Conservation (phyloP, 176 grass and related monocot genomes). For the Alopecurus myosuroides region DNA sequence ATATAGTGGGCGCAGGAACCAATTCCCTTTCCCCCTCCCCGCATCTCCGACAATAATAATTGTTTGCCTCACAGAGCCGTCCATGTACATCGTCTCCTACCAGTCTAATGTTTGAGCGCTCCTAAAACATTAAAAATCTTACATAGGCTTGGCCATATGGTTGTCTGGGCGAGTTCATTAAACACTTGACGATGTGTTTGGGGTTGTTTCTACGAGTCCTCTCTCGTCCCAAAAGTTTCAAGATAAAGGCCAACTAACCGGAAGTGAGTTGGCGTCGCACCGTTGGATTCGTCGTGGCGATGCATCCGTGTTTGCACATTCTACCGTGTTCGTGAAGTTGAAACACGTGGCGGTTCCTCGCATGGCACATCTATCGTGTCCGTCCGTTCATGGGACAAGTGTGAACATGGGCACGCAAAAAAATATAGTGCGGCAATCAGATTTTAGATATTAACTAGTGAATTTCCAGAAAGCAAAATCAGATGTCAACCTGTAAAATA, state of each 20-base stretch:
- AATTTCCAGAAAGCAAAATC: neutral
- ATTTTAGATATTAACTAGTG: neutral
- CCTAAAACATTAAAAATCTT: neutral
- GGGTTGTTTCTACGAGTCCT: neutral
- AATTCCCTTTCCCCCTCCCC: neutral
- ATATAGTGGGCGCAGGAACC: conserved; percentile 35
- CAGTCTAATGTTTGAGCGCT: neutral
- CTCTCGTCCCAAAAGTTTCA: neutral
- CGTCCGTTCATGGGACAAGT: neutral
- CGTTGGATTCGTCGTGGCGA: neutral
- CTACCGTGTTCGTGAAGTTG: neutral
- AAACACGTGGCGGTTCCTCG: neutral
- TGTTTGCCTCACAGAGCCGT: neutral
- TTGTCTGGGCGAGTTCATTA: neutral
- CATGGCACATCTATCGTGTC: neutral
- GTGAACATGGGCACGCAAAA: neutral
- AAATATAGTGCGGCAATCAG: neutral
- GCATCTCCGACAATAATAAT: conserved; percentile 1
- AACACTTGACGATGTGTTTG: neutral
- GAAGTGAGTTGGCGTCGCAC: neutral
- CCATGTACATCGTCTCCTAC: neutral
- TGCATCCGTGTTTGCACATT: neutral
- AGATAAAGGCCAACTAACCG: neutral
- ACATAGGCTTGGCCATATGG: neutral
- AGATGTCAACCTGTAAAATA: neutral